These are phyloP conservation scores for Podosphaera fusca DNA, from an alignment of 2,329 filamentous ascomycete species.

Conservation along the genomic window DNA sequence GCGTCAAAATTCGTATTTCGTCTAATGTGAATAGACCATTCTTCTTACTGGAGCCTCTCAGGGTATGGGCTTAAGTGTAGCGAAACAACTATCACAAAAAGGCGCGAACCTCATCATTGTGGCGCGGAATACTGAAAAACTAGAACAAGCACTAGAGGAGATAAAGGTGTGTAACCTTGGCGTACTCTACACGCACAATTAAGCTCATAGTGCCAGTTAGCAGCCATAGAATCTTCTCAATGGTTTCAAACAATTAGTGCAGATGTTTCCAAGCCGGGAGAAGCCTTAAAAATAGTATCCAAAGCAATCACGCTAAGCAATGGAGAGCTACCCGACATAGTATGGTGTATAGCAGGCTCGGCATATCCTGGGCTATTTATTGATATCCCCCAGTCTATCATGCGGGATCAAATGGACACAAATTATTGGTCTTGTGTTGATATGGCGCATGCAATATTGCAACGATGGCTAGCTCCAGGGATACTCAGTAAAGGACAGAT, in stretches of 20 bases:
- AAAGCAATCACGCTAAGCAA: conserved; percentile 64
- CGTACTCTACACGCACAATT: conserved; percentile 1
- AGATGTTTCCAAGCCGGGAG: conserved; percentile 50
- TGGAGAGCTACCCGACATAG: conserved; percentile 49
- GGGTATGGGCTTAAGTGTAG: conserved; percentile 65
- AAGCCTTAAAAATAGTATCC: conserved; percentile 44
- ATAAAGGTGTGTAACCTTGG: conserved; percentile 28
- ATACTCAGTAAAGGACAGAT: conserved; percentile 24
- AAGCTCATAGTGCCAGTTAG: conserved; percentile 23
- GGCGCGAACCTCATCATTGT: conserved; percentile 77
- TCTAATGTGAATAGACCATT: conserved; percentile 38
- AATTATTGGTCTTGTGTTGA: conserved; percentile 79
- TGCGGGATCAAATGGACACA: conserved; percentile 67
- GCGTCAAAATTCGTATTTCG: neutral
- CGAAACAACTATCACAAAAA: conserved; percentile 50
- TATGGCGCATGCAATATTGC: conserved; percentile 59
- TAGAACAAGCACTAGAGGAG: conserved; percentile 43
- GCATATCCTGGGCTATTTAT: conserved; percentile 55
- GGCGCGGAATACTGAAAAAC: conserved; percentile 52
- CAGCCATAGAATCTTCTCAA: conserved; percentile 45
- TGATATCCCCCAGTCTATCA: conserved; percentile 41
- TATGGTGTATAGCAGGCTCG: conserved; percentile 74
- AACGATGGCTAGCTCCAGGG: conserved; percentile 42
- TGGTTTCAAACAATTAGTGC: conserved; percentile 66
- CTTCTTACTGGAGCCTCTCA: conserved; percentile 81